phyloP scores from a whole-genome alignment of 1,139 yeast genomes.

The Pichia sp. region DNA sequence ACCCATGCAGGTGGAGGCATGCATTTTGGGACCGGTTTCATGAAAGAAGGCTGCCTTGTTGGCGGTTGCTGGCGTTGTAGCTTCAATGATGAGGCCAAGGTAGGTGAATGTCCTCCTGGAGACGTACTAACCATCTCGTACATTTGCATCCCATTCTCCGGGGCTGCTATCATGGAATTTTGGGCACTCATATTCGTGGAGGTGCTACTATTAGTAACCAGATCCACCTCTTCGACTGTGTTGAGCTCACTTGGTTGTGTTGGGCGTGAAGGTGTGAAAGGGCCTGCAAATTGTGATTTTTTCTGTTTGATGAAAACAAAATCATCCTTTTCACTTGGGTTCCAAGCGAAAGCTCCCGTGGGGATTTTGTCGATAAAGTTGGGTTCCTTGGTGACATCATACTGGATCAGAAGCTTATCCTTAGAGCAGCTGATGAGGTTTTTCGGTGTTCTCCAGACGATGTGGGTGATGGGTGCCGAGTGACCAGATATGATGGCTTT shows the following conservation, averaged over 20 bases:
- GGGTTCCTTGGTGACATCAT: conserved; percentile 49
- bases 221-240: conserved; percentile 3
- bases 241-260: conserved; percentile 3
- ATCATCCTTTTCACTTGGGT: conserved; percentile 40
- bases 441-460: conserved; percentile 46
- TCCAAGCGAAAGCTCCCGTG: conserved; percentile 54
- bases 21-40: background rate
- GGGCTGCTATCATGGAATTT: background rate
- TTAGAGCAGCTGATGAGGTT: conserved; percentile 50
- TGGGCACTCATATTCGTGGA: background rate
- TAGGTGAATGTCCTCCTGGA: conserved; percentile 7
- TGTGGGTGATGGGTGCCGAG: conserved; percentile 45
- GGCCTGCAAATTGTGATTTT: conserved; percentile 39
- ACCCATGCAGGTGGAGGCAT: conserved; percentile 39
- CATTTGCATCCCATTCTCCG: conserved; percentile 9
- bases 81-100: conserved; percentile 9
- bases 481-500: conserved; percentile 57
- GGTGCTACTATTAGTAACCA: background rate
- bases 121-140: conserved; percentile 9
- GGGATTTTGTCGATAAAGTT: conserved; percentile 53
- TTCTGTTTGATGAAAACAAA: conserved; percentile 53
- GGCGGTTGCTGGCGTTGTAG: conserved; percentile 13
- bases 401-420: conserved; percentile 51
- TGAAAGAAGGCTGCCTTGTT: conserved; percentile 13
- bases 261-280: conserved; percentile 2